Evolutionary conservation across 1,139 yeast genomes (phyloP).

Genomic region (Geotrichum aggregatum): DNA sequence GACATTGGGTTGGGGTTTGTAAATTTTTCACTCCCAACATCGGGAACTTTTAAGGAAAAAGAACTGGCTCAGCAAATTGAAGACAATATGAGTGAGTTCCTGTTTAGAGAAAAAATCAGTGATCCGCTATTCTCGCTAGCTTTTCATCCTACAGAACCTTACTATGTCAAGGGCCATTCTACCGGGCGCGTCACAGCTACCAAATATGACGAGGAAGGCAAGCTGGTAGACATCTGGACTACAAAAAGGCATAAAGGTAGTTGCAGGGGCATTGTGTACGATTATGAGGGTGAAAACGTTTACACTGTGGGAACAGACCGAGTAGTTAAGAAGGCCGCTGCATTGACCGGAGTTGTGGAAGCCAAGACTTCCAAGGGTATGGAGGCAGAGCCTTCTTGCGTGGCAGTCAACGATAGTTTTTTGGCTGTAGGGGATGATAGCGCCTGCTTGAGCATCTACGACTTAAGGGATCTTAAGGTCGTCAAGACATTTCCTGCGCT

Average conservation of each 20-base stretch:
- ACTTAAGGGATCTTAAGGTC: conserved; percentile 46
- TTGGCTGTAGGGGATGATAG: conserved; percentile 75
- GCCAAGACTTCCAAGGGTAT: conserved; percentile 45
- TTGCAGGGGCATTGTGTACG: conserved; percentile 70
- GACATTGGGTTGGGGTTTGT: neutral
- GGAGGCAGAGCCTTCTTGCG: conserved; percentile 56
- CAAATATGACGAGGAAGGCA: conserved; percentile 39
- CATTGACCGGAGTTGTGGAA: conserved; percentile 72
- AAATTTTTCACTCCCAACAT: conserved; percentile 5
- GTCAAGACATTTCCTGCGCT: conserved; percentile 45
- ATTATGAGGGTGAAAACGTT: conserved; percentile 53
- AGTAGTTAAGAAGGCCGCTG: conserved; percentile 67
- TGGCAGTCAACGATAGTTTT: conserved; percentile 60
- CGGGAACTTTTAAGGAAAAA: too few species aligned
- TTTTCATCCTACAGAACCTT: conserved; percentile 70
- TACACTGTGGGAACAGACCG: conserved; percentile 72
- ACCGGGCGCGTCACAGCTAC: conserved; percentile 62
- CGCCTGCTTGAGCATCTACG: conserved; percentile 62
- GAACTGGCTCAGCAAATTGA: too few species aligned
- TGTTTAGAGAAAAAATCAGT: conserved; percentile 31
- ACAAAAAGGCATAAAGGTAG: conserved; percentile 90
- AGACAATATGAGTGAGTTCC: conserved; percentile 11
- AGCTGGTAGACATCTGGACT: conserved; percentile 56
- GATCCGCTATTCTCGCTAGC: conserved; percentile 69
- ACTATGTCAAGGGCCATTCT: conserved; percentile 67